phyloP scores from a whole-genome alignment of 2,329 filamentous ascomycete genomes.

The Leptographium wingfieldii region DNA sequence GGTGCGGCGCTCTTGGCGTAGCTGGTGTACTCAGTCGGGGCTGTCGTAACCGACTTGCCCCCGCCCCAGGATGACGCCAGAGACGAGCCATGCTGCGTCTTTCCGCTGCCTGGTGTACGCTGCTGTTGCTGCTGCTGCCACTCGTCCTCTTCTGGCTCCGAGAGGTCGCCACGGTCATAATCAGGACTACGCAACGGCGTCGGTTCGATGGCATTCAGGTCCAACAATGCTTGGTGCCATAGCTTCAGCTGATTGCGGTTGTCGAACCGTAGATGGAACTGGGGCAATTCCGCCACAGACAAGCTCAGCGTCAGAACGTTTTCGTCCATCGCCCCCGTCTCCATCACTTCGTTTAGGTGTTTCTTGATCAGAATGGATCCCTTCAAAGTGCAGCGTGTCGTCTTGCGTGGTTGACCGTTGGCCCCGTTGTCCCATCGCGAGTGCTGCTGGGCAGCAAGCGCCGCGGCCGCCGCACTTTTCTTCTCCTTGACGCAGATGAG shows the following conservation, averaged over 20 bases:
- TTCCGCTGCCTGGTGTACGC: constrained; percentile 25
- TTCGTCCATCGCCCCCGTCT: constrained; percentile 60
- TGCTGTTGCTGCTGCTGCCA: constrained; percentile 44
- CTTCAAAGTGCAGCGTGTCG: constrained; percentile 76
- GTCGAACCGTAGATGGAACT: constrained; percentile 85
- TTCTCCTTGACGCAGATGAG: constrained; percentile 99
- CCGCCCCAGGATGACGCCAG: constrained; percentile 72
- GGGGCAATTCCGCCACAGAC: constrained; percentile 81
- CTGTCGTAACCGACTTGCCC: constrained; percentile 71
- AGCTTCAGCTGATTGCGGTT: constrained; percentile 73
- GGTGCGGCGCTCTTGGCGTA: constrained; percentile 39
- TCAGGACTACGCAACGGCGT: constrained; percentile 57
- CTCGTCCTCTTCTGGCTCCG: constrained; percentile 81
- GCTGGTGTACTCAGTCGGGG: constrained; percentile 83
- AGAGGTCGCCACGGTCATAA: constrained; percentile 64
- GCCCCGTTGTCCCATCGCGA: constrained; percentile 53
- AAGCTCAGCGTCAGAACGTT: constrained; percentile 79
- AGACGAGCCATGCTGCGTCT: constrained; percentile 49
- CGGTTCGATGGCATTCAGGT: constrained; percentile 62
- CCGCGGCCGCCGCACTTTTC: constrained; percentile 39
- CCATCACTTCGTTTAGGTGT: constrained; percentile 78
- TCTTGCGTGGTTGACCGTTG: constrained; percentile 39
- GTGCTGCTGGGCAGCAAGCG: constrained; percentile 21
- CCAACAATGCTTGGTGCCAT: constrained; percentile 79
- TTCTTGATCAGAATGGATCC: constrained; percentile 98